Evolutionary conservation across 2,329 filamentous ascomycete species (phyloP), one percentile per base, ranked within the genome.

Genomic region (Proliferodiscus dingleyae): DNA sequence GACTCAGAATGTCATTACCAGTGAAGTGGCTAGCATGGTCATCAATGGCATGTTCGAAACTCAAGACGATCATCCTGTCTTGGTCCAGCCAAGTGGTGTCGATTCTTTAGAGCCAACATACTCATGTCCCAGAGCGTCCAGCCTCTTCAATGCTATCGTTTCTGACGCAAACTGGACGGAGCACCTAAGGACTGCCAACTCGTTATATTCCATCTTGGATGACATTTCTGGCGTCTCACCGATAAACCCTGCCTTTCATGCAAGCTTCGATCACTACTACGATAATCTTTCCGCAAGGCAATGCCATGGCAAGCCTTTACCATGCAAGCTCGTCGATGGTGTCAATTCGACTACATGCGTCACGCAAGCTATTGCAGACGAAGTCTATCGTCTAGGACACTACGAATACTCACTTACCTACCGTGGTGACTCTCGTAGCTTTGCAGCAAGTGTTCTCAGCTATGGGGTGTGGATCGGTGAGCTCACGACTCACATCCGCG

Each of bases 331-430:
- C 5, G 65, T 72, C 15, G 52, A 64, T 46, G 66, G 66, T 52
- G 56, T 57, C 43, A 73, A 73, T 50, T 71, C 74, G 43, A 67
- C 66, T 0, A 65, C 68, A 0, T 91, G 87, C 60, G 68, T 90
- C 32, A 75, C 75, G 2, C 79, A 81, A 55, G 64, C 67, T 0
- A 68, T 81, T 34, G 82, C 85, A 2, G 72, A 91, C 47, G 66
- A 75, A 1, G 86, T 90, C 6, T 91, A 89, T 63, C 76, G 87
- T 6, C 65, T 90, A 0, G 87, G 87, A 0, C 74, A 89, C 55
- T 91, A 85, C 72, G 88, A 93, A 64, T 93, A 93, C 68, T 82
- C 77, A 11, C 85, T 83, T 59, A 78, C 89, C 43, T 89, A 89
- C 65, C 84, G 88, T 44, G 84, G 85, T 55, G 71, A 78, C 0